phyloP scores from a whole-genome alignment of 305 asterid species.

The Solanum hybrid region DNA sequence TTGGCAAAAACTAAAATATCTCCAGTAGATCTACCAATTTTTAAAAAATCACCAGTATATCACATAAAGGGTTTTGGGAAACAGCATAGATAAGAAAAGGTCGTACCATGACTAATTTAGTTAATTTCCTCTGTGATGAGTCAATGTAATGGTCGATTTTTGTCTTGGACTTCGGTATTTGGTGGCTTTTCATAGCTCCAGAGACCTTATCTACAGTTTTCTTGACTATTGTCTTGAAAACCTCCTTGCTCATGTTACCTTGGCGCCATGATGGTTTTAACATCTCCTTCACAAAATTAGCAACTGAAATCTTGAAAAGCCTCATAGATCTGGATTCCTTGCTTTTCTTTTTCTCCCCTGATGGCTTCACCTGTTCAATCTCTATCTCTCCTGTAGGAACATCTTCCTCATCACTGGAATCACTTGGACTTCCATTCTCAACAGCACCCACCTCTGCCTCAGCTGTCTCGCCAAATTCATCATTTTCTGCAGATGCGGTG shows the following conservation, averaged over 20 bases:
- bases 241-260: conserved; percentile 99
- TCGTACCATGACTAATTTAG: conserved; percentile 95
- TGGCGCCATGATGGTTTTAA: conserved; percentile 98
- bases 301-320: conserved; percentile 64
- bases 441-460: conserved; percentile 72
- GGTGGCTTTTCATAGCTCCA: conserved; percentile 84
- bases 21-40: background rate
- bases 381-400: conserved; percentile 49
- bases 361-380: conserved; percentile 62
- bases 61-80: background rate
- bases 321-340: conserved; percentile 63
- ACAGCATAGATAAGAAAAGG: conserved; percentile 8
- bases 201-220: conserved; percentile 98
- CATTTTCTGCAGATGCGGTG: conserved; percentile 38
- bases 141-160: conserved; percentile 80
- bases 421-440: conserved; percentile 57
- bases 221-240: conserved; percentile 95
- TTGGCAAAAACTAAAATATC: background rate
- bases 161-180: conserved; percentile 74
- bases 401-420: conserved; percentile 41
- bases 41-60: background rate
- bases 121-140: conserved; percentile 80
- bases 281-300: conserved; percentile 89
- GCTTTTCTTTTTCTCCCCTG: conserved; percentile 54
- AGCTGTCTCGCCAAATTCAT: conserved; percentile 84